Evolutionary conservation across 2,329 filamentous ascomycete genomes (phyloP).

Genomic region (Talaromyces marneffei): DNA sequence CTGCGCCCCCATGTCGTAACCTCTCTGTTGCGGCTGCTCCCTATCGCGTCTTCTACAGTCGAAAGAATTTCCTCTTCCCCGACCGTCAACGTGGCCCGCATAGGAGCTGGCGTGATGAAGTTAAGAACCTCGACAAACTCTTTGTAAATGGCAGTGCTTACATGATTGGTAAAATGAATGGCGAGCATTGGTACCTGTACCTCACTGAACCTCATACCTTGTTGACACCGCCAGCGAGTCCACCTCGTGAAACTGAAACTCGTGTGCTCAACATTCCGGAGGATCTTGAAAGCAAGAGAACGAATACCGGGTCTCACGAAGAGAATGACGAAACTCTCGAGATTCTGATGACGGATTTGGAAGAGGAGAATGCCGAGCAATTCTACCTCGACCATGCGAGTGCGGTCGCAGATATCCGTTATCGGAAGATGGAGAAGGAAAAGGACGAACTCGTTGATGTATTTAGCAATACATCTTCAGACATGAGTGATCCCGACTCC

Average conservation of each 20-base stretch:
- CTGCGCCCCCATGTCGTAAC: constrained; percentile 59
- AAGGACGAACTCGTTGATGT: constrained; percentile 59
- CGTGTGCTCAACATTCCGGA: constrained; percentile 53
- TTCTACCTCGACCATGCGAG: constrained; percentile 76
- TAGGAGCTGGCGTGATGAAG: constrained; percentile 95
- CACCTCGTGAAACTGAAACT: constrained; percentile 53
- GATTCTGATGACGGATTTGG: constrained; percentile 63
- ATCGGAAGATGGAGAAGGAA: constrained; percentile 65
- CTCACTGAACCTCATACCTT: constrained; percentile 78
- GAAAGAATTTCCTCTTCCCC: constrained; percentile 96
- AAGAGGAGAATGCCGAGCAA: constrained; percentile 60
- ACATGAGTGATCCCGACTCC: constrained; percentile 53
- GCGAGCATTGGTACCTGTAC: constrained; percentile 98
- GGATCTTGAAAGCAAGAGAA: constrained; percentile 17
- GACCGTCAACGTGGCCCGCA: constrained; percentile 91
- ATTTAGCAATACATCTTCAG: constrained; percentile 67
- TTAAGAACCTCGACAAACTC: constrained; percentile 83
- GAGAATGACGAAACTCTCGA: constrained; percentile 51
- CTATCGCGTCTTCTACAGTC: constrained; percentile 95
- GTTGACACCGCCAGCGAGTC: constrained; percentile 77
- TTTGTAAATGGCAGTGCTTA: constrained; percentile 93
- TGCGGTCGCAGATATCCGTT: constrained; percentile 78
- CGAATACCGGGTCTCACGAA: constrained; percentile 25
- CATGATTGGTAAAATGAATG: constrained; percentile 99
- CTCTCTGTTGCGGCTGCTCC: constrained; percentile 74